These are phyloP conservation scores for Aspergillus proliferans DNA, from an alignment of 2,329 filamentous ascomycete genomes.

Conservation along the genomic window DNA sequence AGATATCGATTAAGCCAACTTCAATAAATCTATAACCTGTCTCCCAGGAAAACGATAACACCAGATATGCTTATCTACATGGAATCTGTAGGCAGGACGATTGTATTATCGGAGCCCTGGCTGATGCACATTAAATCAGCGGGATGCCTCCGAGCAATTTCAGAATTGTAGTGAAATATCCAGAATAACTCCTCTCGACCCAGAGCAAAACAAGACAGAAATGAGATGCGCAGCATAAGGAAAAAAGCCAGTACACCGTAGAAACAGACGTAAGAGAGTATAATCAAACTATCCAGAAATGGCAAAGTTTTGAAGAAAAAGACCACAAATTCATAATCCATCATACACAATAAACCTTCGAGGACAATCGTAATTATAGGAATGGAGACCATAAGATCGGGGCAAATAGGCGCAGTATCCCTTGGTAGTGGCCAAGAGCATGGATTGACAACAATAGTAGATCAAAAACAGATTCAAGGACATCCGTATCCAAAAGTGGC, in stretches of 20 bases:
- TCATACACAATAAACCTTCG: conserved; percentile 8
- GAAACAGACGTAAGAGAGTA: conserved; percentile 8
- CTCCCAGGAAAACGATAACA: conserved; percentile 24
- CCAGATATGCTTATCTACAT: conserved; percentile 39
- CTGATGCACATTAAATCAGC: conserved; percentile 16
- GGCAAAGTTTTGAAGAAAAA: conserved; percentile 11
- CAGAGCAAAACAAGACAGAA: conserved; percentile 4
- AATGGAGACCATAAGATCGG: not conserved
- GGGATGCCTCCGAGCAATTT: conserved; percentile 17
- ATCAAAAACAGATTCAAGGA: conserved; percentile 4
- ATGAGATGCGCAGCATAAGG: not conserved
- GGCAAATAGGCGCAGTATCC: not conserved
- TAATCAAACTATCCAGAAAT: conserved; percentile 8
- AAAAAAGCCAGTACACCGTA: not conserved
- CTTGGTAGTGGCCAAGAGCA: too few species aligned
- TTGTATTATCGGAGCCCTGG: conserved; percentile 24
- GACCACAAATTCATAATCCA: conserved; percentile 25
- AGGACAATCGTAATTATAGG: not conserved
- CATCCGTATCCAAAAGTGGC: conserved; percentile 15
- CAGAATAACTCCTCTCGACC: conserved; percentile 17
- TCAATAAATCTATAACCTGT: too few species aligned
- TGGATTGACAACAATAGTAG: not conserved
- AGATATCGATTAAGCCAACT: too few species aligned
- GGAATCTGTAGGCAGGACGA: conserved; percentile 26
- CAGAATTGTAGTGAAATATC: conserved; percentile 20